Percentiles rank a stretch among this genome's conserved stretches.
These are phyloP conservation scores for Heimioporus retisporus DNA, from an alignment of 1,284 basidiomycete species.

Conservation along the genomic window DNA sequence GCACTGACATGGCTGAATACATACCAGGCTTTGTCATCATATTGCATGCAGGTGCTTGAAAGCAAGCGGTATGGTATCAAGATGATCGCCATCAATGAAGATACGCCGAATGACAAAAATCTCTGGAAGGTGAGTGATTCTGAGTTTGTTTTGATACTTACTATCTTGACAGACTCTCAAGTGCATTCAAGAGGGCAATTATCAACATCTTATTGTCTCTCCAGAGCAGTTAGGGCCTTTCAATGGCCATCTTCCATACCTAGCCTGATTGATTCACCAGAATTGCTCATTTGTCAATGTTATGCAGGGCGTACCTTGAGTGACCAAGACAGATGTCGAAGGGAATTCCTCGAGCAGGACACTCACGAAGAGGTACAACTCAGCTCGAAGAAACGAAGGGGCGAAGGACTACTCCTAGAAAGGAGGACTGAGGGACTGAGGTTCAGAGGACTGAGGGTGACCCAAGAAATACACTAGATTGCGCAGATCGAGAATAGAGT, in stretches of 20 bases:
- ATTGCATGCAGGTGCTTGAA: neutral
- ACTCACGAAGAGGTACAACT: no score
- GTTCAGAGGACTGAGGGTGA: no score
- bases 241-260: neutral
- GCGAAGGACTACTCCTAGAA: no score
- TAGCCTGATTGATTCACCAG: constrained; percentile 5
- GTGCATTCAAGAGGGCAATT: neutral
- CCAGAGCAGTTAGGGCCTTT: neutral
- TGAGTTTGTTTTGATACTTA: no score
- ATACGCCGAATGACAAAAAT: neutral
- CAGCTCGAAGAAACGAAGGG: no score
- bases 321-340: no score
- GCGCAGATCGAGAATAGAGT: no score
- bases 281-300: neutral
- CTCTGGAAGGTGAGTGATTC: constrained; percentile 13
- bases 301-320: no score
- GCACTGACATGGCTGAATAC: neutral
- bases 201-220: neutral
- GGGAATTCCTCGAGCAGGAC: no score
- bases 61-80: neutral
- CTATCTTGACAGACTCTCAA: no score
- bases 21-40: neutral
- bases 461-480: no score
- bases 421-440: no score
- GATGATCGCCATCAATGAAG: constrained; percentile 14